Conservation (phyloP, 805 yeast species). For the Myxozyma neotropica region DNA sequence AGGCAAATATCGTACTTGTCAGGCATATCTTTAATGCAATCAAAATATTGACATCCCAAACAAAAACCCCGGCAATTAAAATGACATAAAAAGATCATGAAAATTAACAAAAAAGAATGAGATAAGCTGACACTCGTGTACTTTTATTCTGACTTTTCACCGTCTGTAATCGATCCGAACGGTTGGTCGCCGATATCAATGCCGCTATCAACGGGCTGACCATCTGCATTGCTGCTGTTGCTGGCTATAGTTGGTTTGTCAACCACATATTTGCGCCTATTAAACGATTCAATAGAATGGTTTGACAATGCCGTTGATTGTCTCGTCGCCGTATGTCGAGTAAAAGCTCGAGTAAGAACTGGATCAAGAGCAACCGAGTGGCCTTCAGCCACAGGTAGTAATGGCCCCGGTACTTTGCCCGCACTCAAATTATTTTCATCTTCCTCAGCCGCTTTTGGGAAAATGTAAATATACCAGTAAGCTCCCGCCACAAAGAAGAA, state of each 20-base stretch:
- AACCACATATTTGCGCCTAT: neutral
- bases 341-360: conserved; percentile 9
- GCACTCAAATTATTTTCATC: conserved; percentile 39
- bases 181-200: no score
- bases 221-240: neutral
- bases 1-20: neutral
- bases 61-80: neutral
- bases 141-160: neutral
- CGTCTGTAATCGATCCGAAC: conserved; percentile 1
- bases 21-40: no score
- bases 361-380: conserved; percentile 5
- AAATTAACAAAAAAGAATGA: neutral
- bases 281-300: conserved; percentile 12
- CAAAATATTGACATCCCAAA: no score
- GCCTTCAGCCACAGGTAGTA: conserved; percentile 18
- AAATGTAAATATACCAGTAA: conserved; percentile 72
- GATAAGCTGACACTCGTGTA: neutral
- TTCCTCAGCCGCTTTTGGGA: conserved; percentile 32
- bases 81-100: neutral
- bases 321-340: conserved; percentile 6
- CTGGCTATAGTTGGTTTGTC: neutral
- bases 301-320: conserved; percentile 1
- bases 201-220: neutral
- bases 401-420: conserved; percentile 10
- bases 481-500: conserved; percentile 60